Percentiles rank a stretch among this genome's conserved stretches.
Evolutionary conservation across 768 basidiomycete species (phyloP).

Genomic region (Lentinula lateritia): DNA sequence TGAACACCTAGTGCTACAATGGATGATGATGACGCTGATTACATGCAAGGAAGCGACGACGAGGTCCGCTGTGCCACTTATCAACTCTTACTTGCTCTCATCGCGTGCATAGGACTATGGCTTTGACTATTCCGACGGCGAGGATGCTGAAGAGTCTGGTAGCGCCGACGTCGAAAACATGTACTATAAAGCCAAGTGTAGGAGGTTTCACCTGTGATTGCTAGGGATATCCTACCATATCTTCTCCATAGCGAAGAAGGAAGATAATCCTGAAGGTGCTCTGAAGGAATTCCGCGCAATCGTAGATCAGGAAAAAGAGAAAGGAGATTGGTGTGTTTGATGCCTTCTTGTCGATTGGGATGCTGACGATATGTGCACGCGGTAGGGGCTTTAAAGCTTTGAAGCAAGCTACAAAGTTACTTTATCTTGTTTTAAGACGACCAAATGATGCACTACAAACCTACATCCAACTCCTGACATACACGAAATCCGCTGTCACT

Average conservation of each 20-base stretch:
- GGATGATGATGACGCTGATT: constrained; percentile 94
- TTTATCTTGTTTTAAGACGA: constrained; percentile 73
- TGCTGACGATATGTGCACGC: not conserved
- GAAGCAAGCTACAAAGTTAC: constrained; percentile 94
- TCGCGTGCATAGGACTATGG: constrained; percentile 68
- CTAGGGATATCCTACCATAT: not conserved
- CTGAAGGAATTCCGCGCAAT: constrained; percentile 86
- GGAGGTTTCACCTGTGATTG: constrained; percentile 18
- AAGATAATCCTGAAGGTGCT: constrained; percentile 89
- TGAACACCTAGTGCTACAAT: constrained; percentile 30
- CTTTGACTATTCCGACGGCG: constrained; percentile 94
- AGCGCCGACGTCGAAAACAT: constrained; percentile 94
- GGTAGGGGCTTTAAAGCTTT: constrained; percentile 97
- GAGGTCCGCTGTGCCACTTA: constrained; percentile 43
- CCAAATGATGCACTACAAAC: constrained; percentile 83
- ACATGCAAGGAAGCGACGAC: constrained; percentile 86
- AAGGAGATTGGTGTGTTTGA: constrained; percentile 79
- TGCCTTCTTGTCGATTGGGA: not conserved
- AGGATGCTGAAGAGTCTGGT: constrained; percentile 73
- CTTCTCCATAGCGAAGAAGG: constrained; percentile 71
- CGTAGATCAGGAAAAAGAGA: constrained; percentile 86
- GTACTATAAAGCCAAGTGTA: constrained; percentile 97
- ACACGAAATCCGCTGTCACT: constrained; percentile 94
- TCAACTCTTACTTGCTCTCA: constrained; percentile 7
- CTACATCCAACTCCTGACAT: constrained; percentile 81